Evolutionary conservation across 1,284 basidiomycete species (phyloP), one percentile per base, ranked within the genome.

Genomic region (Testicularia cyperi): DNA sequence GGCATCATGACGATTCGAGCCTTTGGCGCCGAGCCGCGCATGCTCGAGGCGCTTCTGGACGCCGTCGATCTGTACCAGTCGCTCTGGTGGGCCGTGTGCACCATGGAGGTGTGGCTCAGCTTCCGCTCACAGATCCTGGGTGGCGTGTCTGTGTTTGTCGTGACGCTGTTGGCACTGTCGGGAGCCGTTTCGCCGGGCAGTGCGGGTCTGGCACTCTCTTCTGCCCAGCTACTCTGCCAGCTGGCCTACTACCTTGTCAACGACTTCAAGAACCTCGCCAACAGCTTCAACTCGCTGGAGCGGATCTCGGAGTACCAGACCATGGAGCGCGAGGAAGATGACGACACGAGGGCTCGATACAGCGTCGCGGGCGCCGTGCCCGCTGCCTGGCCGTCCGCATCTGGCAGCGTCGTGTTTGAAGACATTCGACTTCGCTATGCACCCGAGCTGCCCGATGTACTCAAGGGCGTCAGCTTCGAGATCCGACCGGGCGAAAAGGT

Each of bases 291-390:
- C 77, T 84, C 84, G 6, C 86, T 94, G 6, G 92, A 95, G 77
- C 86, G 91, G 47, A 82, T 92, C 6, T 83, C 88, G 4, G 91
- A 94, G 79, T 94, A 92, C 71, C 82, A 92, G 15, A 82, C 87
- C 40, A 80, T 92, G n/a, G 87, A 88, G 1, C 87, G 88, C 70
- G 91, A 92, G 72, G 85, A 89, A 4, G 29, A 22, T 19, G 16
- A 58, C 19, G 23, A 38, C n/a, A 28, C 43, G 13, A 27, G 39
- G 2, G 44, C 41, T 2, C 43, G 34, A 0, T 44, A 49, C 36
- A 32, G 44, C 8, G 20, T 20, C 1, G 26, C 19, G 8, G 32
- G 27, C 3, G 57, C 70, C 2, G n/a, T n/a, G n/a, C 75, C 75
- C 0, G 70, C 75, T 0, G 53, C 37, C 0, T 77, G 75, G 75